Conservation (phyloP, 2,329 filamentous ascomycete species). For the Pyricularia grisea region DNA sequence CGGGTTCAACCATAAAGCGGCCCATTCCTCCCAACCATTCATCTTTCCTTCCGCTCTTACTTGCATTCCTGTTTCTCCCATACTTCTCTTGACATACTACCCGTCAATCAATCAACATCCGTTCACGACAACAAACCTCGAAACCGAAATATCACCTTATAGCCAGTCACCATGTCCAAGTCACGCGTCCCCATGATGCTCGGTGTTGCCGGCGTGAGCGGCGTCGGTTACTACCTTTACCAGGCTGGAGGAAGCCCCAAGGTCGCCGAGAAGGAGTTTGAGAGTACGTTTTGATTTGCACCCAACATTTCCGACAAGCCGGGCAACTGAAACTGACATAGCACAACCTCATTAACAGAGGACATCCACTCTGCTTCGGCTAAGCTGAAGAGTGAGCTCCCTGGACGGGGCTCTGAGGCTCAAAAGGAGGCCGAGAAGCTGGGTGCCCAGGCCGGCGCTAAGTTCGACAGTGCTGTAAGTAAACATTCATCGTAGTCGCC, state of each 20-base stretch:
- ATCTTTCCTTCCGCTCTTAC: not conserved
- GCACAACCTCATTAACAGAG: slow-evolving; percentile 40
- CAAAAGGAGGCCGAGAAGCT: slow-evolving; percentile 56
- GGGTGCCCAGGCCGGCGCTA: slow-evolving; percentile 51
- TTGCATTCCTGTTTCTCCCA: not conserved
- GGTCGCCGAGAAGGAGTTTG: slow-evolving; percentile 75
- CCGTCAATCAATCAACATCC: not conserved
- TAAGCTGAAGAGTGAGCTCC: slow-evolving; percentile 56
- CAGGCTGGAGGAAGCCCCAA: slow-evolving; percentile 71
- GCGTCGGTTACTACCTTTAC: slow-evolving; percentile 86
- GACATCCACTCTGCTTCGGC: slow-evolving; percentile 64
- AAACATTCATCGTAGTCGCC: not conserved
- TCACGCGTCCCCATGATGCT: slow-evolving; percentile 39
- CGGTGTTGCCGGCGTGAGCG: slow-evolving; percentile 55
- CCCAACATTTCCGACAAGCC: not conserved
- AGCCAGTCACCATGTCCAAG: slow-evolving; percentile 29
- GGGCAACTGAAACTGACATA: not conserved
- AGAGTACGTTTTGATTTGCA: slow-evolving; percentile 49
- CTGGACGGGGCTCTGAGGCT: slow-evolving; percentile 50
- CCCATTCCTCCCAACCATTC: not conserved
- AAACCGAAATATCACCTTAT: not conserved
- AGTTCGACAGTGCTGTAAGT: slow-evolving; percentile 61
- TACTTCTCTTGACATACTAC: not conserved
- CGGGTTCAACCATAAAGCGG: not conserved
- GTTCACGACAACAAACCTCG: not conserved